Evolutionary conservation across 192 early-diverging fungal genomes (phyloP).

Genomic region (Podila epigama): DNA sequence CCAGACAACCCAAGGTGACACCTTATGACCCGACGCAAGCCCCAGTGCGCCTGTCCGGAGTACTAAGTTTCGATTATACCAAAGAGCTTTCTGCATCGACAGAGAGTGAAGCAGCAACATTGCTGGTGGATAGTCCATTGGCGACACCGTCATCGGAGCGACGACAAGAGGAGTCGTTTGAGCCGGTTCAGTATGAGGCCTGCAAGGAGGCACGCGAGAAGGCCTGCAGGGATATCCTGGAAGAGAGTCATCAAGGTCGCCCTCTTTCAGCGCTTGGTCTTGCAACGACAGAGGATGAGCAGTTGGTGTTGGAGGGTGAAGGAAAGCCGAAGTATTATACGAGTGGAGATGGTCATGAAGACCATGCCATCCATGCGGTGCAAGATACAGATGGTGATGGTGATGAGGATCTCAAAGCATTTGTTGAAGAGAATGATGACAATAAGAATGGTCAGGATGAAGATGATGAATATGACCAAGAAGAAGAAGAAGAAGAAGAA

Average conservation of each 20-base stretch:
- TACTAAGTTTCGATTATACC: conserved; percentile 4
- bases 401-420: not conserved
- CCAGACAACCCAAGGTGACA: conserved; percentile 14
- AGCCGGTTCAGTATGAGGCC: conserved; percentile 18
- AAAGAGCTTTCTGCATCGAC: not conserved
- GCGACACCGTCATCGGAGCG: not conserved
- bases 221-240: conserved; percentile 17
- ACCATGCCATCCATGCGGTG: too few species aligned
- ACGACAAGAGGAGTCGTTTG: not conserved
- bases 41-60: conserved; percentile 20
- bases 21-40: conserved; percentile 33
- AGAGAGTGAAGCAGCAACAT: not conserved
- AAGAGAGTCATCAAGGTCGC: not conserved
- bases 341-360: too few species aligned
- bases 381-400: too few species aligned
- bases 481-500: not conserved
- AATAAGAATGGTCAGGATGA: conserved; percentile 1
- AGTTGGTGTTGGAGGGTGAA: too few species aligned
- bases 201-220: conserved; percentile 13
- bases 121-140: not conserved
- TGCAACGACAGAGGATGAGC: too few species aligned
- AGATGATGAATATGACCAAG: not conserved
- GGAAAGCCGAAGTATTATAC: too few species aligned
- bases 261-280: not conserved
- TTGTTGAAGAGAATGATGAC: not conserved